Percentiles rank a stretch among this genome's conserved stretches.
These are phyloP conservation scores for Colletotrichum ledebouriae DNA, from an alignment of 2,329 filamentous ascomycete species.

Conservation along the genomic window DNA sequence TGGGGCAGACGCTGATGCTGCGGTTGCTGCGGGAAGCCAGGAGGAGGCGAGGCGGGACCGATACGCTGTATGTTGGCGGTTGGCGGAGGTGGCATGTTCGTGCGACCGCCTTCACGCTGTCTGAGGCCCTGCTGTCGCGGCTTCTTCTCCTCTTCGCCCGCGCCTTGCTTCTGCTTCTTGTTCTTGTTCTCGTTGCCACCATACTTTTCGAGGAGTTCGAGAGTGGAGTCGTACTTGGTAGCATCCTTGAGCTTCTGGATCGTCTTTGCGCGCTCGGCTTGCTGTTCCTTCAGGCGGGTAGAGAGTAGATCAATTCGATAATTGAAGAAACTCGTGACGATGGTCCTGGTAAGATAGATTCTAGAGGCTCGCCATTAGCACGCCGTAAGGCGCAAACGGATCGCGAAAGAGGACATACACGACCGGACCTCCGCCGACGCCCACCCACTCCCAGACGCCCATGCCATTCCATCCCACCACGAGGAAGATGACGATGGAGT, in stretches of 20 bases:
- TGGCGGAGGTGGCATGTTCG: slow-evolving; percentile 67
- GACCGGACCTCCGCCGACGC: slow-evolving; percentile 82
- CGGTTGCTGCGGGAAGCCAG: slow-evolving; percentile 13
- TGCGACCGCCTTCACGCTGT: slow-evolving; percentile 54
- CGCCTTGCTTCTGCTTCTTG: slow-evolving; percentile 49
- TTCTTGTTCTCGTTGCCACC: slow-evolving; percentile 73
- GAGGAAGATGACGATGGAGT: slow-evolving; percentile 82
- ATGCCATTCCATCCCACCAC: slow-evolving; percentile 88
- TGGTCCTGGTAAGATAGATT: slow-evolving; percentile 82
- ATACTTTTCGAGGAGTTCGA: slow-evolving; percentile 94
- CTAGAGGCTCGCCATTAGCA: slow-evolving; percentile 56
- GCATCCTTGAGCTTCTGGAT: slow-evolving; percentile 96
- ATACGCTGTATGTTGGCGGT: slow-evolving; percentile 72
- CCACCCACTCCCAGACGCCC: slow-evolving; percentile 81
- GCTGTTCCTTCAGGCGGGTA: slow-evolving; percentile 77
- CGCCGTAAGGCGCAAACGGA: slow-evolving; percentile 15
- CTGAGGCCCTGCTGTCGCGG: slow-evolving; percentile 44
- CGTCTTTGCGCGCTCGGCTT: slow-evolving; percentile 84
- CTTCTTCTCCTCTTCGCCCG: slow-evolving; percentile 48
- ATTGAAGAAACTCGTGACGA: slow-evolving; percentile 79
- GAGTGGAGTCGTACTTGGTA: slow-evolving; percentile 95
- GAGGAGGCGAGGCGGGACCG: slow-evolving; percentile 49
- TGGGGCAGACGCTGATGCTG: slow-evolving; percentile 44
- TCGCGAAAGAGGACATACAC: slow-evolving; percentile 65
- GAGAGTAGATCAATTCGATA: slow-evolving; percentile 82